Evolutionary conservation across 1,139 yeast genomes (phyloP).

Genomic region (Hyphopichia wangnamkhiaoensis): DNA sequence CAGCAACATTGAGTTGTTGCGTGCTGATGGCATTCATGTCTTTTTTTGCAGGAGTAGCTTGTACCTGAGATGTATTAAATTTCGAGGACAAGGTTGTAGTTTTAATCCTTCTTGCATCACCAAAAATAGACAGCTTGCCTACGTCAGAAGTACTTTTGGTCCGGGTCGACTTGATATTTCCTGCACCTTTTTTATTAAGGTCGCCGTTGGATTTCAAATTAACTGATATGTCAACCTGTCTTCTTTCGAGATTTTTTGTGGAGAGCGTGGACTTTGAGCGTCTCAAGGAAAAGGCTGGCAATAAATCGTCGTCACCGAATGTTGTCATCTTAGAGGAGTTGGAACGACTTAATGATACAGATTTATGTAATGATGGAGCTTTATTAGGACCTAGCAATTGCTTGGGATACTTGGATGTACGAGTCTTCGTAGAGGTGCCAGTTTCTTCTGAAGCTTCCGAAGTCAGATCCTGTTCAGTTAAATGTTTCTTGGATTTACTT

Average conservation of each 20-base stretch:
- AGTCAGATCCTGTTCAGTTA: not conserved
- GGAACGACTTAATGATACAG: constrained; percentile 2
- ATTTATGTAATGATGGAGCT: constrained; percentile 17
- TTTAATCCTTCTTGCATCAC: constrained; percentile 26
- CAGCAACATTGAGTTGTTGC: constrained; percentile 2
- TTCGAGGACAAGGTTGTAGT: constrained; percentile 4
- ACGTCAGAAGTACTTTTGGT: not conserved
- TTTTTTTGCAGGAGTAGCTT: constrained; percentile 26
- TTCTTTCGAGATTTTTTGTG: constrained; percentile 40
- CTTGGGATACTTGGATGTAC: constrained; percentile 19
- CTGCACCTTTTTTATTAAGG: constrained; percentile 6
- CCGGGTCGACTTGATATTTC: not conserved
- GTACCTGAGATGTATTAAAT: constrained; percentile 17
- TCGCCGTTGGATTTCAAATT: constrained; percentile 7
- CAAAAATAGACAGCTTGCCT: constrained; percentile 23
- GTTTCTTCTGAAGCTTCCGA: not conserved
- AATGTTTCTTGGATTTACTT: not conserved
- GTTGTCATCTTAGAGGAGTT: not conserved
- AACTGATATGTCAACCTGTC: constrained; percentile 49
- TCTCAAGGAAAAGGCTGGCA: constrained; percentile 35
- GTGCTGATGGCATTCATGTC: constrained; percentile 1
- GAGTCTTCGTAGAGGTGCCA: not conserved
- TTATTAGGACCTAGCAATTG: constrained; percentile 15
- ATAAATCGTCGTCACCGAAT: constrained; percentile 19
- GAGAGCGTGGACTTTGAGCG: constrained; percentile 47